A percentile compares a stretch with the other conserved stretches of the same genome.
Evolutionary conservation across 2,329 filamentous ascomycete genomes (phyloP).

Genomic region (Neopestalotiopsis clavispora): DNA sequence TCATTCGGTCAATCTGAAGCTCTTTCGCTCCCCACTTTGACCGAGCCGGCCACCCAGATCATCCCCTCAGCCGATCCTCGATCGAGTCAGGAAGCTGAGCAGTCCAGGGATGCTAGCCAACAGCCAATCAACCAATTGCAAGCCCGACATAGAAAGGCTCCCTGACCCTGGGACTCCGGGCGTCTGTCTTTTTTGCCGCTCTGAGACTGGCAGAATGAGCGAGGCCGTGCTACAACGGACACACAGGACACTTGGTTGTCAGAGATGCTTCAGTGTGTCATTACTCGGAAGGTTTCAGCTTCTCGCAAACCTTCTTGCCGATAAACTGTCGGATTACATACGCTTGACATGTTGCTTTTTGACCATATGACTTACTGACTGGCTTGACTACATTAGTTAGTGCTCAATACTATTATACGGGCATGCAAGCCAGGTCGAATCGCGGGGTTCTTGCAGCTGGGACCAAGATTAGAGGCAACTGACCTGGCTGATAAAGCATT

Average conservation of each 20-base stretch:
- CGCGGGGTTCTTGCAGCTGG: not conserved
- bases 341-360: not conserved
- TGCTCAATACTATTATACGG: not conserved
- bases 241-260: not conserved
- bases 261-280: not conserved
- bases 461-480: not conserved
- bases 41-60: not conserved
- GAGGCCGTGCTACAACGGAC: not conserved
- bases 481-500: not conserved
- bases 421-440: not conserved
- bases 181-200: not conserved
- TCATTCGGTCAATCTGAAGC: slow-evolving; percentile 12
- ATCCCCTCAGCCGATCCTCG: slow-evolving; percentile 19
- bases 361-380: not conserved
- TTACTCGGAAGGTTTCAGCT: slow-evolving; percentile 1
- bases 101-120: slow-evolving; percentile 21
- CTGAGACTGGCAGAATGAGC: not conserved
- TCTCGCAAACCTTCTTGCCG: not conserved
- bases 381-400: not conserved
- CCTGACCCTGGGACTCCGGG: not conserved
- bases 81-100: slow-evolving; percentile 35
- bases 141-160: not conserved
- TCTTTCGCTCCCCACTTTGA: not conserved
- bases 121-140: slow-evolving; percentile 22
- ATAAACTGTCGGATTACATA: not conserved